Evolutionary conservation across 176 grass and related monocot genomes (phyloP), one percentile per base, ranked within the genome.

Genomic region (Bonia amplexicaulis): DNA sequence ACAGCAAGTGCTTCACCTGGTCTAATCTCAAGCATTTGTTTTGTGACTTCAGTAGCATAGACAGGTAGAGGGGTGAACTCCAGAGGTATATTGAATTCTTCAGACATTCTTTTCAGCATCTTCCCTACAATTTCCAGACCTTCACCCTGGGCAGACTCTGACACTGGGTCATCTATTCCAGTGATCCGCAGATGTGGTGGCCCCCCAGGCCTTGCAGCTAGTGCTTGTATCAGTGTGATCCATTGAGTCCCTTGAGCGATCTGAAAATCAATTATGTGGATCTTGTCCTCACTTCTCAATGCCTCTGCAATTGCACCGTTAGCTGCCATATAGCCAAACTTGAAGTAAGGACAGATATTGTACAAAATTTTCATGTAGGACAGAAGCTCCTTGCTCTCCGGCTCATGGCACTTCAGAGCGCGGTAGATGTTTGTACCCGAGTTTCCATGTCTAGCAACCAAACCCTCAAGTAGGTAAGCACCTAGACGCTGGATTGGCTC

Each of bases 231-330:
- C 75, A 98, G 88, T 58, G 96, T 98, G 80, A 98, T 83, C 96
- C 96, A 98, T 79, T 98, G 96, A 70, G 96, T 95, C 41, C 96
- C 96, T 92, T 98, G 96, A 87, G 93, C 89, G 85, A 98, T 98
- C 79, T 98, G 96, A 48, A 98, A 98, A 91, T 98, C 96, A 78
- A 98, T 90, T 83, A 98, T 95, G 83, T 98, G 93, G 78, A 98
- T 98, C 33, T 69, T 92, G 91, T 95, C 88, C 78, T 98, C 96
- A 39, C 60, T 87, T 85, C 90, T 84, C 64, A 98, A 77, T 77
- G 93, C 93, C 52, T 98, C 93, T n/a, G 96, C 96, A 83, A 98
- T 98, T 5, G 96, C 96, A 17, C 96, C 96, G 62, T 98, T 98
- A 70, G 96, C 93, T 52, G 96, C 96, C 96, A 98, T 98, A 69